Percentiles rank a stretch among this genome's conserved stretches.
Evolutionary conservation across 2,329 filamentous ascomycete genomes (phyloP).

Genomic region (Nothophoma quercina): DNA sequence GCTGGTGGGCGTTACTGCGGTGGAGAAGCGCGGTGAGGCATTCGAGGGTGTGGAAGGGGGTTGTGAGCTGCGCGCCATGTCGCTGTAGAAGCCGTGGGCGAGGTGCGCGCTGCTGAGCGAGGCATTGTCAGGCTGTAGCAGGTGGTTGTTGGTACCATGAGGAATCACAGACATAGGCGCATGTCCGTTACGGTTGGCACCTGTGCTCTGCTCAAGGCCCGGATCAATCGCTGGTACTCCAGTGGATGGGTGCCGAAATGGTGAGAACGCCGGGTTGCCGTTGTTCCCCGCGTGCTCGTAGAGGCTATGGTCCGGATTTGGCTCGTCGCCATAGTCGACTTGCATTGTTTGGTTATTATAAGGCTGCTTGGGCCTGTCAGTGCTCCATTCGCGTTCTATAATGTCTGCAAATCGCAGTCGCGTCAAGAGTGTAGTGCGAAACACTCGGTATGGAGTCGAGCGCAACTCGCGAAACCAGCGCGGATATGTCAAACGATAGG

Average conservation of each 20-base stretch:
- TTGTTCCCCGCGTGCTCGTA: conserved; percentile 43
- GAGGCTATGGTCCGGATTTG: conserved; percentile 43
- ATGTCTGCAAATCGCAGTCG: conserved; percentile 31
- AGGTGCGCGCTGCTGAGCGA: conserved; percentile 38
- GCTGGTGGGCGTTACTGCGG: conserved; percentile 43
- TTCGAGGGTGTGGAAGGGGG: conserved; percentile 49
- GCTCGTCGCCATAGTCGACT: conserved; percentile 46
- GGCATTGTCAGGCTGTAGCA: conserved; percentile 48
- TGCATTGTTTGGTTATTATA: conserved; percentile 44
- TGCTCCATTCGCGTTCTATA: conserved; percentile 40
- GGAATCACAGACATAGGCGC: conserved; percentile 43
- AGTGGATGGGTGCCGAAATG: conserved; percentile 43
- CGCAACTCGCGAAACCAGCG: conserved; percentile 28
- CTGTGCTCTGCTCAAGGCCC: conserved; percentile 45
- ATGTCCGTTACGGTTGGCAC: conserved; percentile 46
- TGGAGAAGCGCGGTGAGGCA: conserved; percentile 49
- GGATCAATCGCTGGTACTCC: conserved; percentile 48
- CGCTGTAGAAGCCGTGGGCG: conserved; percentile 47
- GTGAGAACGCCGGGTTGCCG: conserved; percentile 40
- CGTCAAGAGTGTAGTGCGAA: conserved; percentile 21
- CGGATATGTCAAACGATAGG: conserved; percentile 32
- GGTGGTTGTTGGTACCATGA: conserved; percentile 40
- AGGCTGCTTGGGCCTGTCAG: conserved; percentile 37
- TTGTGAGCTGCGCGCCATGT: conserved; percentile 47
- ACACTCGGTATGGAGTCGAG: conserved; percentile 15